A percentile compares a stretch with the other conserved stretches of the same genome.
phyloP scores from a whole-genome alignment of 1,139 yeast species.

The Lipomyces yarrowii region DNA sequence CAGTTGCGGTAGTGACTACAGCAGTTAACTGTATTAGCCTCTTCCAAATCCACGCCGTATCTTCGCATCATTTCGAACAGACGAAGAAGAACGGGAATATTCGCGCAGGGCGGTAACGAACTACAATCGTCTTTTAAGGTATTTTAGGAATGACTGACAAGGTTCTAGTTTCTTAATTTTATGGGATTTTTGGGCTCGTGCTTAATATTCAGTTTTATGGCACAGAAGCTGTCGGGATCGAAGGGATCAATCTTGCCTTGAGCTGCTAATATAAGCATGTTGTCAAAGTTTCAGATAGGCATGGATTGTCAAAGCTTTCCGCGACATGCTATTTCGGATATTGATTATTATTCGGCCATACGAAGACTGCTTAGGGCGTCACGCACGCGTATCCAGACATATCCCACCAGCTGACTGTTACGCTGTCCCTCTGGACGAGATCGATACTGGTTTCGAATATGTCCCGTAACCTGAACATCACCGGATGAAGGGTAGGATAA shows the following conservation, averaged over 20 bases:
- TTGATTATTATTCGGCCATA: neutral
- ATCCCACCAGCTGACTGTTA: neutral
- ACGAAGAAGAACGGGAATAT: constrained; percentile 77
- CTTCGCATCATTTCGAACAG: constrained; percentile 80
- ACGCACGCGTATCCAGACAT: neutral
- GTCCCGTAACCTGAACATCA: too few relatives aligned
- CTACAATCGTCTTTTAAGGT: neutral
- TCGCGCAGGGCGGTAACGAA: constrained; percentile 64
- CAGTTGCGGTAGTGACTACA: neutral
- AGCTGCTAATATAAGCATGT: too few relatives aligned
- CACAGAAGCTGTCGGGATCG: constrained; percentile 52
- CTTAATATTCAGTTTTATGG: constrained; percentile 76
- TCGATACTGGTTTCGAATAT: too few relatives aligned
- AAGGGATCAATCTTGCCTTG: constrained; percentile 18
- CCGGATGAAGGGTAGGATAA: too few relatives aligned
- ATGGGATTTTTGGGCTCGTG: constrained; percentile 82
- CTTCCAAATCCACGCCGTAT: constrained; percentile 72
- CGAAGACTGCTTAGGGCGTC: neutral
- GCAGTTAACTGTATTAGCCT: constrained; percentile 34
- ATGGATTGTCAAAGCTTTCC: neutral
- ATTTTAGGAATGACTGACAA: neutral
- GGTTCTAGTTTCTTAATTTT: constrained; percentile 62
- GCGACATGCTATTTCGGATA: neutral
- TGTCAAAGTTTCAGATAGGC: neutral
- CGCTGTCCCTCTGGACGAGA: too few relatives aligned